A percentile compares a stretch with the other conserved stretches of the same genome.
phyloP scores from a whole-genome alignment of 2,329 filamentous ascomycete species.

The Arachnopeziza araneosa region DNA sequence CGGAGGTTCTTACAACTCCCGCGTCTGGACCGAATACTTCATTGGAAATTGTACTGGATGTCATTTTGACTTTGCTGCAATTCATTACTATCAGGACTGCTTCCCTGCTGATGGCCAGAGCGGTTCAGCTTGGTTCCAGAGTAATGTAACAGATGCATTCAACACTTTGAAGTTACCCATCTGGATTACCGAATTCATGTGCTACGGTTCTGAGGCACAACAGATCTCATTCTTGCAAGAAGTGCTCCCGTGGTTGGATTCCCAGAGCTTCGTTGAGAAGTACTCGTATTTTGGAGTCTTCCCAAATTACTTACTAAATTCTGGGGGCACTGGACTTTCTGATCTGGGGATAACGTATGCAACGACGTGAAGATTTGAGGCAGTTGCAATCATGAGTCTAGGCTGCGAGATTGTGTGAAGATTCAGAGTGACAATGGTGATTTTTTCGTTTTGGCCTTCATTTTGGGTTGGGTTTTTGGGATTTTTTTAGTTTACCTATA shows the following conservation, averaged over 20 bases:
- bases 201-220: conserved; percentile 28
- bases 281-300: conserved; percentile 34
- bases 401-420: too few species aligned
- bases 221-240: conserved; percentile 34
- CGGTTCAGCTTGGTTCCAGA: conserved; percentile 35
- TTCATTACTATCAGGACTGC: conserved; percentile 34
- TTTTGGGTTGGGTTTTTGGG: too few species aligned
- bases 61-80: not conserved
- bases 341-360: conserved; percentile 13
- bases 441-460: too few species aligned
- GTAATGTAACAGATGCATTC: conserved; percentile 35
- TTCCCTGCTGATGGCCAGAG: conserved; percentile 24
- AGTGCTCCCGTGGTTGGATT: conserved; percentile 40
- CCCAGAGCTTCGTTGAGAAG: conserved; percentile 33
- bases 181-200: conserved; percentile 40
- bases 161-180: conserved; percentile 32
- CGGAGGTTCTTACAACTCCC: conserved; percentile 32
- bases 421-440: too few species aligned
- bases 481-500: too few species aligned
- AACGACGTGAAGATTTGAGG: not conserved
- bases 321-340: conserved; percentile 13
- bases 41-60: conserved; percentile 31
- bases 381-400: not conserved
- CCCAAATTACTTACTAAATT: conserved; percentile 23
- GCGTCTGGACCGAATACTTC: conserved; percentile 38